phyloP scores from a whole-genome alignment of 208 protist genomes.

The Kentomonas sorsogonicus region DNA sequence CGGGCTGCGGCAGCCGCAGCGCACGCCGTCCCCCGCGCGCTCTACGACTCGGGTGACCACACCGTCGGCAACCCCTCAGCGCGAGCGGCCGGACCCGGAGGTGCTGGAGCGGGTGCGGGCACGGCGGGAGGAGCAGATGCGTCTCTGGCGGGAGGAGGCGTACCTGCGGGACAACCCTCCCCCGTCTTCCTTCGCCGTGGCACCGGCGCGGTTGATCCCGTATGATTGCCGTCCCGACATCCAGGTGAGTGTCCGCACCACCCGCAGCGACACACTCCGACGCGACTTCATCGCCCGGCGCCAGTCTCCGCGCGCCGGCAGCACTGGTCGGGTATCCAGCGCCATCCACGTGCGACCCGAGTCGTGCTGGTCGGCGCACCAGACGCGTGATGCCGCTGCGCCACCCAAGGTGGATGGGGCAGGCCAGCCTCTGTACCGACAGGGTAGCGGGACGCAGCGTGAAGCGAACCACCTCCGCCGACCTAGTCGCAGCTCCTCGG shows the following conservation, averaged over 20 bases:
- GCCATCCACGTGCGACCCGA: too few species aligned
- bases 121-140: constrained; percentile 31
- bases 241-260: constrained; percentile 47
- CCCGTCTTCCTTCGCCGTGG: constrained; percentile 44
- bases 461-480: too few species aligned
- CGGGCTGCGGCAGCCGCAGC: background rate
- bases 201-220: constrained; percentile 59
- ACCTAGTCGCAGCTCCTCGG: too few species aligned
- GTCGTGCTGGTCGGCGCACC: too few species aligned
- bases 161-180: constrained; percentile 11
- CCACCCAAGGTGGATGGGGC: too few species aligned
- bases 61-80: constrained; percentile 20
- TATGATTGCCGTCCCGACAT: constrained; percentile 65
- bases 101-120: constrained; percentile 30
- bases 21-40: constrained; percentile 7
- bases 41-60: background rate
- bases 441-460: too few species aligned
- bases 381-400: too few species aligned
- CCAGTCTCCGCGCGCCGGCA: too few species aligned
- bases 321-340: too few species aligned
- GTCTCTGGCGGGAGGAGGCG: constrained; percentile 32
- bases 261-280: constrained; percentile 46
- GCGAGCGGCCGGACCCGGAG: constrained; percentile 39
- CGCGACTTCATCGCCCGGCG: constrained; percentile 22
- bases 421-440: too few species aligned